A percentile compares a stretch with the other conserved stretches of the same genome.
These are phyloP conservation scores for Beauveria asiatica DNA, from an alignment of 2,329 filamentous ascomycete species.

Conservation along the genomic window DNA sequence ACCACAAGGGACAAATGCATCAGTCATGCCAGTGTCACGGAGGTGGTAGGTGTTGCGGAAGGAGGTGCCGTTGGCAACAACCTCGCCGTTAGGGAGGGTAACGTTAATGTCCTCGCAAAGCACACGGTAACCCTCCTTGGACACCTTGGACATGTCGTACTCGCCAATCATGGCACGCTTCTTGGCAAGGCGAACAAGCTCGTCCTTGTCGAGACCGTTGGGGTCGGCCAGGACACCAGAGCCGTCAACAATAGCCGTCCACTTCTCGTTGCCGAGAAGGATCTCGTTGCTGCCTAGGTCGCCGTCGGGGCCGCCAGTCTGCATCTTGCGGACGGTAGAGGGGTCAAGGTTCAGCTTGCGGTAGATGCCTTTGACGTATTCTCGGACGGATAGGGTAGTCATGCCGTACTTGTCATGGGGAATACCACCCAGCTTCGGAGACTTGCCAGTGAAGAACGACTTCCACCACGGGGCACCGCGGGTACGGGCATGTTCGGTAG, in stretches of 20 bases:
- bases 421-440: slow-evolving; percentile 88
- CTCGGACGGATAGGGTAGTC: slow-evolving; percentile 92
- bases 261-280: slow-evolving; percentile 89
- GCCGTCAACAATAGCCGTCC: slow-evolving; percentile 91
- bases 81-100: slow-evolving; percentile 78
- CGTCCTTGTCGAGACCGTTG: slow-evolving; percentile 74
- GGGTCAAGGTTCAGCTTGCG: slow-evolving; percentile 89
- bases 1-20: slow-evolving; percentile 91
- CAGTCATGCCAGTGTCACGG: slow-evolving; percentile 65
- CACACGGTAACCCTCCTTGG: slow-evolving; percentile 79
- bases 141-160: slow-evolving; percentile 79
- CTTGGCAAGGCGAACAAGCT: slow-evolving; percentile 78
- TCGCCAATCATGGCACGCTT: slow-evolving; percentile 81
- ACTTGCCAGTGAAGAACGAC: slow-evolving; percentile 99
- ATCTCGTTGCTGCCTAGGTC: slow-evolving; percentile 98
- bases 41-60: slow-evolving; percentile 99
- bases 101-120: slow-evolving; percentile 86
- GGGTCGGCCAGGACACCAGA: slow-evolving; percentile 92
- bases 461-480: slow-evolving; percentile 98
- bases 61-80: slow-evolving; percentile 80
- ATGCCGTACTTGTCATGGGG: slow-evolving; percentile 95
- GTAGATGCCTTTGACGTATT: slow-evolving; percentile 95
- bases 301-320: slow-evolving; percentile 94
- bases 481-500: slow-evolving; percentile 83
- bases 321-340: slow-evolving; percentile 79